Conservation (phyloP, 176 grass and related monocot genomes). For the Rhynchospora breviuscula region DNA sequence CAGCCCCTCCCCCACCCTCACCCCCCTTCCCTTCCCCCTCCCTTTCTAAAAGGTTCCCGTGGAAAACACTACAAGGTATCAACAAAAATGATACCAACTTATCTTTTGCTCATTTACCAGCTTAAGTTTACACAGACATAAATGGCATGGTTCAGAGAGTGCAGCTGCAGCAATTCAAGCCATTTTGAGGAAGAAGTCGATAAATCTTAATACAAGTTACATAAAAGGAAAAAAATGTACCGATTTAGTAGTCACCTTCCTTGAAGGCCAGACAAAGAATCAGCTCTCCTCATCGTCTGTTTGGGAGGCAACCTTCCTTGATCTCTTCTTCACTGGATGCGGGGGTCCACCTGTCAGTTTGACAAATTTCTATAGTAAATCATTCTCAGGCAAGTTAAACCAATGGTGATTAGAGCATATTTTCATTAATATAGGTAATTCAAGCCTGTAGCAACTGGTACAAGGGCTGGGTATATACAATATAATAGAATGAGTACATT, state of each 20-base stretch:
- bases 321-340: constrained; percentile 35
- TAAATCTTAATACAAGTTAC: background rate
- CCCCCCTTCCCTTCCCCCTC: background rate
- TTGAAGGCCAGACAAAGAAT: background rate
- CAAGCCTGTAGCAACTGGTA: background rate
- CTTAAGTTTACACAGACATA: background rate
- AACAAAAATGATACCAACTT: background rate
- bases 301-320: constrained; percentile 39
- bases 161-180: background rate
- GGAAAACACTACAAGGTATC: background rate
- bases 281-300: constrained; percentile 66
- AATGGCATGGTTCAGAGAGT: background rate
- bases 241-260: background rate
- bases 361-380: constrained; percentile 30
- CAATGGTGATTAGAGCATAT: background rate
- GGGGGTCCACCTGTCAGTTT: constrained; percentile 42
- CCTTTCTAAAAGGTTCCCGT: background rate
- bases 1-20: too few relatives aligned
- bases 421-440: background rate
- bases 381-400: background rate
- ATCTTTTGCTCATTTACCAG: background rate
- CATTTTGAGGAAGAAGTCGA: constrained; percentile 10
- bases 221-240: background rate
- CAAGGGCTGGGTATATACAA: background rate
- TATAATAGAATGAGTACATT: background rate